phyloP scores from a whole-genome alignment of 2,329 filamentous ascomycete genomes.

The Fusarium vanettenii region DNA sequence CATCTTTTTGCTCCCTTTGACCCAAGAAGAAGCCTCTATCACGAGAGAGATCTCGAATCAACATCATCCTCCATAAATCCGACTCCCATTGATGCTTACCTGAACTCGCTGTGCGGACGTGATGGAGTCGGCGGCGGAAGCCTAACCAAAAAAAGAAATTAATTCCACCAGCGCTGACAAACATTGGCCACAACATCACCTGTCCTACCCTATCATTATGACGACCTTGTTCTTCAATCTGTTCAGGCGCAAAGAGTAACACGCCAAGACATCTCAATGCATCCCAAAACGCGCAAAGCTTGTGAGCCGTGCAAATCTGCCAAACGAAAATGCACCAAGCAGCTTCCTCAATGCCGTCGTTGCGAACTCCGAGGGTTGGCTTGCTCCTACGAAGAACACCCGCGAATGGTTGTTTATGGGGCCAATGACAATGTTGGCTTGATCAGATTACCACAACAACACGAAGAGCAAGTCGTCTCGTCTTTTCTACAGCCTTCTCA shows the following conservation, averaged over 20 bases:
- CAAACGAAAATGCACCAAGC: slow-evolving; percentile 35
- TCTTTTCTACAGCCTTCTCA: not conserved
- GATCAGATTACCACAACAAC: accelerated
- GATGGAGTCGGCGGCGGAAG: not conserved
- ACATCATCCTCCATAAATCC: not conserved
- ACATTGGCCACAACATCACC: not conserved
- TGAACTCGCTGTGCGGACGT: not conserved
- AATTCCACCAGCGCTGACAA: not conserved
- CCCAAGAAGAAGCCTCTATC: no score
- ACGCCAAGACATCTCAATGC: not conserved
- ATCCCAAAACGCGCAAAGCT: slow-evolving; percentile 8
- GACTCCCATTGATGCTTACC: not conserved
- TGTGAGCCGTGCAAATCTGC: slow-evolving; percentile 27
- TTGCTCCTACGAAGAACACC: slow-evolving; percentile 35
- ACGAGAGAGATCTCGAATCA: not conserved
- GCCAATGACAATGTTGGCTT: not conserved
- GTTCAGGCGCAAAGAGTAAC: no score
- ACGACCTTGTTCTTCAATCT: not conserved
- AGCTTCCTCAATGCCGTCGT: slow-evolving; percentile 29
- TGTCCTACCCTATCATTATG: not conserved
- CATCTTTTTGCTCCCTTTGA: no score
- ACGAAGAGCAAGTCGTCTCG: not conserved
- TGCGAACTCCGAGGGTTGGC: slow-evolving; percentile 25
- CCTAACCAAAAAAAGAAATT: slow-evolving; percentile 15
- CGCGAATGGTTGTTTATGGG: slow-evolving; percentile 17